Evolutionary conservation across 2,329 filamentous ascomycete species (phyloP).

Genomic region (Colletotrichum sp.): DNA sequence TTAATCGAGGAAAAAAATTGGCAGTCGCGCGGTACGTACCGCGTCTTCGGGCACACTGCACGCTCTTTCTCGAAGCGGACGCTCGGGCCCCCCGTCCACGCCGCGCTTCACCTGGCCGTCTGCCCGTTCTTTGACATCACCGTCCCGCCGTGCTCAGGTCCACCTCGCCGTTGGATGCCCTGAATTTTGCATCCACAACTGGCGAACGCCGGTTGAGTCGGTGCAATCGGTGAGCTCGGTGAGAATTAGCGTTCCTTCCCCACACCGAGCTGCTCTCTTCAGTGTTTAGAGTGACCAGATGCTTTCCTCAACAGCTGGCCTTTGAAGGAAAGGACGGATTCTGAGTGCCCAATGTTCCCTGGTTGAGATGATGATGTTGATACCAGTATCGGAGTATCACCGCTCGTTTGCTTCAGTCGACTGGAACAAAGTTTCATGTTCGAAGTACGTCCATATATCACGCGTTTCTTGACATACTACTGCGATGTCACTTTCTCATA

Average conservation of each 20-base stretch:
- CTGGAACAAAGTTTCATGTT: not conserved
- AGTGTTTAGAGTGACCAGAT: not conserved
- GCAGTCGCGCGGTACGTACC: not conserved
- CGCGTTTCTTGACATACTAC: too few relatives aligned
- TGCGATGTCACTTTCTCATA: rapidly evolving
- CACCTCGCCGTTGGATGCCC: not conserved
- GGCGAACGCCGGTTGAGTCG: not conserved
- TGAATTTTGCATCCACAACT: not conserved
- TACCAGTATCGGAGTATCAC: not conserved
- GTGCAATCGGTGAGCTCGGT: not conserved
- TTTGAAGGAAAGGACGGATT: not conserved
- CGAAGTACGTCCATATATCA: too few relatives aligned
- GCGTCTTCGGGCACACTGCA: not conserved
- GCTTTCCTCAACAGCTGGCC: not conserved
- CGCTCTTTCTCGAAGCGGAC: not conserved
- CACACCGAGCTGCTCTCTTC: not conserved
- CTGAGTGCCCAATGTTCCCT: not conserved
- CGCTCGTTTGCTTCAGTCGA: not conserved
- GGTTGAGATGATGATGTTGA: not conserved
- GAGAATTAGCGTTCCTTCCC: not conserved
- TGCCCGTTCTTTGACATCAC: not conserved
- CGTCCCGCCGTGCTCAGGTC: not conserved
- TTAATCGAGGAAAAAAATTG: not conserved
- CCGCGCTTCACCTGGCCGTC: not conserved
- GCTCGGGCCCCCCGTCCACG: not conserved